A percentile compares a stretch with the other conserved stretches of the same genome.
These are phyloP conservation scores for Coemansia sp. DNA, from an alignment of 192 early-diverging fungal species.

Conservation along the genomic window DNA sequence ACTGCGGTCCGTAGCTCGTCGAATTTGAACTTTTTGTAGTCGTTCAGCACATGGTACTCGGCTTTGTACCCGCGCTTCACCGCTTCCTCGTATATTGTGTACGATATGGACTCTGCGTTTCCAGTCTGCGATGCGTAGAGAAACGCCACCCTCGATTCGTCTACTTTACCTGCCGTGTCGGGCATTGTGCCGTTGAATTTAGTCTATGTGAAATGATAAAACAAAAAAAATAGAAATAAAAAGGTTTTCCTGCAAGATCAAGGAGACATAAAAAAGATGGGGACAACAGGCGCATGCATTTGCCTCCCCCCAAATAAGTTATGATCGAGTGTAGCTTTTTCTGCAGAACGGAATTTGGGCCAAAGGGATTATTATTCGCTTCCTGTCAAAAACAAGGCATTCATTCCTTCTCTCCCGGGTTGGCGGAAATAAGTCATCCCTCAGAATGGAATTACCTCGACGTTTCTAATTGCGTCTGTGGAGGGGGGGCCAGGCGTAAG, in stretches of 20 bases:
- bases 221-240: not conserved
- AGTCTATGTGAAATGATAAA: not conserved
- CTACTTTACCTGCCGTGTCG: slow-evolving; percentile 8
- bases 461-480: too few species aligned
- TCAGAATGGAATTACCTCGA: too few species aligned
- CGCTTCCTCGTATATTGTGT: slow-evolving; percentile 77
- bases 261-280: not conserved
- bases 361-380: too few species aligned
- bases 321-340: too few species aligned
- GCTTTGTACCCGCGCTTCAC: slow-evolving; percentile 67
- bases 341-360: too few species aligned
- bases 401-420: too few species aligned
- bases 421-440: too few species aligned
- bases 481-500: too few species aligned
- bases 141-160: slow-evolving; percentile 25
- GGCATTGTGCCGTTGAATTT: not conserved
- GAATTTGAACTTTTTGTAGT: slow-evolving; percentile 63
- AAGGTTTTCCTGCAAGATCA: not conserved
- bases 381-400: too few species aligned
- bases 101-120: slow-evolving; percentile 91
- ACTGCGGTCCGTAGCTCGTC: slow-evolving; percentile 49
- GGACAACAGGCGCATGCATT: too few species aligned
- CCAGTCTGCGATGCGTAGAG: slow-evolving; percentile 93
- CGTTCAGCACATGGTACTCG: slow-evolving; percentile 66
- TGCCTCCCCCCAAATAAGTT: too few species aligned